A percentile compares a stretch with the other conserved stretches of the same genome.
phyloP scores from a whole-genome alignment of 768 basidiomycete genomes.

The Saitozyma podzolica region DNA sequence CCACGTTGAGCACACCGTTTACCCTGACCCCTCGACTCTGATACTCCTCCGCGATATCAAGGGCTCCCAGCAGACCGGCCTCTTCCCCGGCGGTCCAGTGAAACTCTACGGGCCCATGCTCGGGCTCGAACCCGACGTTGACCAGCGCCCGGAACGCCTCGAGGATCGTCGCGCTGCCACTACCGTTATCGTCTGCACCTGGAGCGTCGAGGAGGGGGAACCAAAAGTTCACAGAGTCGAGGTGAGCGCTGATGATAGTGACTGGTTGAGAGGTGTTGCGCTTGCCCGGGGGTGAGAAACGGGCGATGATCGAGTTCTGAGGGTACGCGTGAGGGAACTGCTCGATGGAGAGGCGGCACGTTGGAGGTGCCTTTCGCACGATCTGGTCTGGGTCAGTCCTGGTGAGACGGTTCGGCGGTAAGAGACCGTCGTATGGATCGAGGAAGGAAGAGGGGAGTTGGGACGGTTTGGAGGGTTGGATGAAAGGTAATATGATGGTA shows the following conservation, averaged over 20 bases:
- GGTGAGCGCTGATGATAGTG: constrained; percentile 49
- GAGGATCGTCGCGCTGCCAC: constrained; percentile 46
- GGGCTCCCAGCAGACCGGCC: constrained; percentile 63
- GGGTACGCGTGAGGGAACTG: constrained; percentile 37
- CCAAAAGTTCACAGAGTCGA: constrained; percentile 52
- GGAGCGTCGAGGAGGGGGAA: constrained; percentile 53
- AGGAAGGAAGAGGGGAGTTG: too few relatives aligned
- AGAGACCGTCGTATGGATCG: background rate
- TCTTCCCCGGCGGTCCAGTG: constrained; percentile 53
- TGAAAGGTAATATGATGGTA: too few relatives aligned
- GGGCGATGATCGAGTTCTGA: constrained; percentile 49
- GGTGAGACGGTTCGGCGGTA: too few relatives aligned
- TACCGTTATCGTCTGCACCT: constrained; percentile 53
- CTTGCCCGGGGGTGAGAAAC: constrained; percentile 31
- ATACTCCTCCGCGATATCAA: constrained; percentile 78
- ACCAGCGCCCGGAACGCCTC: constrained; percentile 48
- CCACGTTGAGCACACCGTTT: constrained; percentile 76
- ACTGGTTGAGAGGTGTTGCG: constrained; percentile 26
- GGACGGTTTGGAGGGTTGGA: too few relatives aligned
- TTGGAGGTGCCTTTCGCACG: constrained; percentile 20
- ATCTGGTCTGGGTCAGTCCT: constrained; percentile 10
- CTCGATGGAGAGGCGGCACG: constrained; percentile 24
- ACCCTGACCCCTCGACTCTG: constrained; percentile 63
- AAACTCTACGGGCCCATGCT: constrained; percentile 48
- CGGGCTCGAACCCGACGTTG: constrained; percentile 37